Evolutionary conservation across 805 yeast genomes (phyloP).

Genomic region (Grigorovia transvaalensis): DNA sequence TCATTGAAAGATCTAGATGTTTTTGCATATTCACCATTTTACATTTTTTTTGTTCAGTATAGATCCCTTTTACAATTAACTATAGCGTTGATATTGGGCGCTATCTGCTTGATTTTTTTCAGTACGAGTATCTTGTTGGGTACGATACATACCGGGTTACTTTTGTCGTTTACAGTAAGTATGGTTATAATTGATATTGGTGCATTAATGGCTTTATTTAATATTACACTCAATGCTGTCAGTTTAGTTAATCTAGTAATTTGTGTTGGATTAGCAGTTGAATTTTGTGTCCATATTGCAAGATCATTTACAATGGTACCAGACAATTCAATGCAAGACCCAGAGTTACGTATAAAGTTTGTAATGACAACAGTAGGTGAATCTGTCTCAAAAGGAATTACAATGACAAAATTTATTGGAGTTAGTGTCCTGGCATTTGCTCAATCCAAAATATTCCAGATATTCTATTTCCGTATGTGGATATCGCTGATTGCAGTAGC

Average conservation of each 20-base stretch:
- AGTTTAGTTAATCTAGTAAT: constrained; percentile 81
- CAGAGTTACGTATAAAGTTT: constrained; percentile 33
- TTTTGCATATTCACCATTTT: constrained; percentile 89
- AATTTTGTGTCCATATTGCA: constrained; percentile 81
- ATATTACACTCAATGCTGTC: constrained; percentile 76
- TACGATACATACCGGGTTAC: constrained; percentile 46
- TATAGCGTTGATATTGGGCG: constrained; percentile 40
- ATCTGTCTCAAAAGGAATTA: constrained; percentile 82
- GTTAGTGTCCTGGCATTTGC: constrained; percentile 81
- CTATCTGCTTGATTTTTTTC: constrained; percentile 41
- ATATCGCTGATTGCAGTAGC: constrained; percentile 65
- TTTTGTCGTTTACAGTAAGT: constrained; percentile 47
- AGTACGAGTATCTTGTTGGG: constrained; percentile 55
- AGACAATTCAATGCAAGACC: constrained; percentile 23
- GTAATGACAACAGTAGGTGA: constrained; percentile 78
- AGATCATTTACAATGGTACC: constrained; percentile 56
- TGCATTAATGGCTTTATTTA: constrained; percentile 69
- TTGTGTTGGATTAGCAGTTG: constrained; percentile 90
- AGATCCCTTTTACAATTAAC: constrained; percentile 53
- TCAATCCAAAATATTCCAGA: constrained; percentile 74
- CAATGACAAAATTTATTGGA: constrained; percentile 82
- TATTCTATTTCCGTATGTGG: constrained; percentile 96
- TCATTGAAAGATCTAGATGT: constrained; percentile 49
- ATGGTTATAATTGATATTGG: constrained; percentile 64
- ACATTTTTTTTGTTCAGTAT: constrained; percentile 88